Evolutionary conservation across 257 asterid genomes (phyloP), one percentile per base, ranked within the genome.

Genomic region (Catharanthus roseus): DNA sequence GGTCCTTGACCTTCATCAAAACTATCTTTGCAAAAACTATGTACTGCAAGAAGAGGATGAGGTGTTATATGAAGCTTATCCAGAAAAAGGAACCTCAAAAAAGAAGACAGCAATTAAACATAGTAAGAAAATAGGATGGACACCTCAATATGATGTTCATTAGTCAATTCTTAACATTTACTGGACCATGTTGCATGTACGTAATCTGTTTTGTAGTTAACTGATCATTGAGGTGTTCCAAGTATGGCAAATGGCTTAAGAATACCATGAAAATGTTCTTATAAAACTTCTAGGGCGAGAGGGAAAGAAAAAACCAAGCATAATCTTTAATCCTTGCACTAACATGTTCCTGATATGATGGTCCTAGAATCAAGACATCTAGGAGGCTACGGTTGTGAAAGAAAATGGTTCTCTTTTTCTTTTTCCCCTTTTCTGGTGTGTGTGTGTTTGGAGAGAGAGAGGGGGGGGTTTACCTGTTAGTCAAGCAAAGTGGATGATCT

Each of bases 1-100:
- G 73, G 86, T 91, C 99, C 79, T 81, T 91, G 15, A 78, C 72
- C 83, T 81, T 89, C 78, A 74, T 84, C 70, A 95, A 80, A 80
- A 91, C 77, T 26, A 85, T 81, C 87, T 88, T 95, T 70, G 95
- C 95, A 62, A 91, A 58, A 81, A 89, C 77, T 77, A 95, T 78
- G 84, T 86, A 87, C 99, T 93, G 86, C 86, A 85, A 47, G 62
- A 58, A 71, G 77, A 83, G 67, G 66, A 69, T 21, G 54, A 29
- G 56, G 11, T 29, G 49, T 21, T 31, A 38, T 29, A 69, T 68
- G 74, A 51, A 75, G 72, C 61, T 70, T 51, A 61, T 41, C 69
- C 63, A 53, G 51, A 70, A 18, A 58, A 71, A n/a, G 49, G 4
- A 57, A 53, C 36, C 55, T 31, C 26, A 18, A 7, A 33, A 2